Evolutionary conservation across 306 rosid genomes (phyloP).

Genomic region (Rosa persica): DNA sequence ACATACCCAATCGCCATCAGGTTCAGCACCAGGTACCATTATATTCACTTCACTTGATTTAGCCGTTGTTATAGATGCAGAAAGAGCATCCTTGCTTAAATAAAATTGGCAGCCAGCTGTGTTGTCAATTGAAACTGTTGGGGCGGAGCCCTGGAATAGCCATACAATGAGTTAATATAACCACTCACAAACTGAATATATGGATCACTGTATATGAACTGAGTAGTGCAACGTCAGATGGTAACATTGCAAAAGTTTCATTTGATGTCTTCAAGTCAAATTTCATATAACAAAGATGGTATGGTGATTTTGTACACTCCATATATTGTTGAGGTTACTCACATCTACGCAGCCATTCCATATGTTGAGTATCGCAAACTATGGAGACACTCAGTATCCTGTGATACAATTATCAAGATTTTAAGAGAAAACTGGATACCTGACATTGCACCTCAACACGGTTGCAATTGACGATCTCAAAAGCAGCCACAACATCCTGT

Average conservation of each 20-base stretch:
- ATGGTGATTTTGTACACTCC: neutral
- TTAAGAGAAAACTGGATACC: constrained; percentile 41
- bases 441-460: constrained; percentile 96
- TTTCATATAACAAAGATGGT: neutral
- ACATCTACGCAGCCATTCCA: neutral
- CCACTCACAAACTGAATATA: constrained; percentile 12
- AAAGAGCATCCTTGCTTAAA: constrained; percentile 81
- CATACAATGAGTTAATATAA: constrained; percentile 21
- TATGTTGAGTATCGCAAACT: neutral
- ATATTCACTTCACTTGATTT: constrained; percentile 97
- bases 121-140: constrained; percentile 91
- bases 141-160: constrained; percentile 75
- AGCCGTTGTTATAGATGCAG: constrained; percentile 79
- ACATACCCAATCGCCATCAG: constrained; percentile 87
- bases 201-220: neutral
- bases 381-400: neutral
- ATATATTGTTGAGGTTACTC: neutral
- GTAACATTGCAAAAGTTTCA: neutral
- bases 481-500: constrained; percentile 99
- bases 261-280: constrained; percentile 14
- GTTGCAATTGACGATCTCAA: constrained; percentile 89
- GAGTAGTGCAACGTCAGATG: constrained; percentile 7
- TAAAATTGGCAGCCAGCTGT: constrained; percentile 89
- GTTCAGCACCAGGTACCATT: constrained; percentile 71
- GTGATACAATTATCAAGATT: constrained; percentile 18